Evolutionary conservation across 768 basidiomycete genomes (phyloP), one percentile per base, ranked within the genome.

Genomic region (Kwoniella botswanensis): DNA sequence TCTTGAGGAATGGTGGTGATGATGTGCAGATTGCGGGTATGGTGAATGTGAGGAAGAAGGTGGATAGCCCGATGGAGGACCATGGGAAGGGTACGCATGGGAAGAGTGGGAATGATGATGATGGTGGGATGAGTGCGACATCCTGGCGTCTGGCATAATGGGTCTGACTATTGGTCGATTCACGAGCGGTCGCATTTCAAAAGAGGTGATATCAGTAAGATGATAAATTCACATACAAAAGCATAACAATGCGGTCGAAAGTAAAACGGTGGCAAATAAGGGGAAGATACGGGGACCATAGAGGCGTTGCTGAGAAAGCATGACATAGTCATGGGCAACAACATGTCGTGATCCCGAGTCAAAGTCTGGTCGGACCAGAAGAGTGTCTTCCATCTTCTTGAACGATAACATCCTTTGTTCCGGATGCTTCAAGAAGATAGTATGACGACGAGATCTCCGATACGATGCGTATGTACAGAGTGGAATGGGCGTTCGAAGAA

Each of bases 91-190:
- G 53, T 72, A 54, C n/a, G 62, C 44, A 22, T 71, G 59, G 22
- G 71, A 71, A 26, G 67, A 67, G 58, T 61, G 67, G 11, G 65
- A 68, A 52, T 74, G 67, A 55, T 72, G 70, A 41, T 74, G 74
- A 17, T 68, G 74, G 24, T 69, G 65, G 11, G 57, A 46, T 26
- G 64, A 55, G 43, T 71, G 71, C 18, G 71, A 63, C 56, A 67
- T 54, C 9, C 67, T 63, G 22, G 70, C 65, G 61, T 73, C 69
- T 21, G 74, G 71, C 69, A 71, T 68, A 21, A 18, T 17, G 13
- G 63, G 63, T n/a, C n/a, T 42, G 50, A 54, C 53, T 55, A 63
- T 42, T 4, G 67, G 63, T 26, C 65, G 68, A 61, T 67, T 66
- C 29, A 74, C 35, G 43, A 67, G 63, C 44, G 58, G 21, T 17